Conservation (phyloP, 2,329 filamentous ascomycete species). For the Dactylonectria estremocensis region DNA sequence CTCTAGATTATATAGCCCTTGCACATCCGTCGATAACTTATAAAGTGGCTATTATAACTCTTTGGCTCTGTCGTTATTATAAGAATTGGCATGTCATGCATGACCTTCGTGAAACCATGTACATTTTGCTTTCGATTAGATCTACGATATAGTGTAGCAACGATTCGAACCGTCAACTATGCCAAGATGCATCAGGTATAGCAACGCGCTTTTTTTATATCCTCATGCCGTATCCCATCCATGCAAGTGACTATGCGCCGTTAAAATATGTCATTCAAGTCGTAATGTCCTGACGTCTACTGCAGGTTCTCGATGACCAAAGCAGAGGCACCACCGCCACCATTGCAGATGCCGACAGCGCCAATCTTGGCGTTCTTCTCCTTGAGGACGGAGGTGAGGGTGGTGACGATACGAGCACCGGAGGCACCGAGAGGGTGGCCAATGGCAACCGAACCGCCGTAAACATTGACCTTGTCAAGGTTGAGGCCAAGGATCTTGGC, state of each 20-base stretch:
- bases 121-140: slow-evolving; percentile 33
- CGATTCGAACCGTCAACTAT: slow-evolving; percentile 36
- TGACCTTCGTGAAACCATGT: slow-evolving; percentile 11
- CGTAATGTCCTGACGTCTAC: slow-evolving; percentile 55
- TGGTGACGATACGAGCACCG: slow-evolving; percentile 93
- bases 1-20: slow-evolving; percentile 46
- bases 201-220: slow-evolving; percentile 36
- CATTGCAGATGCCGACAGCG: slow-evolving; percentile 96
- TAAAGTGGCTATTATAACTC: slow-evolving; percentile 2
- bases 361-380: slow-evolving; percentile 96
- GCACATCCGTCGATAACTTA: slow-evolving; percentile 27
- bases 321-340: slow-evolving; percentile 94
- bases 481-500: slow-evolving; percentile 88
- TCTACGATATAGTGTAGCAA: slow-evolving; percentile 40
- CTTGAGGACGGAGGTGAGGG: slow-evolving; percentile 88
- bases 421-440: slow-evolving; percentile 96
- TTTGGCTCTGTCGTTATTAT: not conserved
- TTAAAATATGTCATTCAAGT: slow-evolving; percentile 42
- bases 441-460: slow-evolving; percentile 94
- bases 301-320: slow-evolving; percentile 87
- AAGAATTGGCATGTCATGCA: not conserved
- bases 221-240: slow-evolving; percentile 34
- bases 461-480: slow-evolving; percentile 93
- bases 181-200: slow-evolving; percentile 36
- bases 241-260: slow-evolving; percentile 30